phyloP scores from a whole-genome alignment of 2,329 filamentous ascomycete genomes.

The Pyricularia grisea region DNA sequence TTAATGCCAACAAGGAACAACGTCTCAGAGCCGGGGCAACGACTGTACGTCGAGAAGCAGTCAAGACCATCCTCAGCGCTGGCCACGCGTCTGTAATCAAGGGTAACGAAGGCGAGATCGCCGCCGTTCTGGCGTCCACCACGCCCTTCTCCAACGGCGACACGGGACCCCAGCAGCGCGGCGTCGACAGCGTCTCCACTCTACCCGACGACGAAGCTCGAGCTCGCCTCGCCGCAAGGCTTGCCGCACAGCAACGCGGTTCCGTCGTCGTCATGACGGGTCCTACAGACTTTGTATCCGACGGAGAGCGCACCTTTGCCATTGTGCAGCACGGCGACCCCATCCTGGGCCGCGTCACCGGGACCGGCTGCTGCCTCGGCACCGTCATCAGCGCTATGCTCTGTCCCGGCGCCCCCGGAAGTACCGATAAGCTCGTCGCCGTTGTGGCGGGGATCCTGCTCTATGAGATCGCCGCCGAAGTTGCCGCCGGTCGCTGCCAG shows the following conservation, averaged over 20 bases:
- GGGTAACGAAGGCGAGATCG: slow-evolving; percentile 85
- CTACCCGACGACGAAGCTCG: slow-evolving; percentile 36
- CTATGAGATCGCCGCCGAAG: slow-evolving; percentile 67
- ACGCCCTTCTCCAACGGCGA: slow-evolving; percentile 10
- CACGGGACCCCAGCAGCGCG: slow-evolving; percentile 52
- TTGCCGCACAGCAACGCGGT: slow-evolving; percentile 60
- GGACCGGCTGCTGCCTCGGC: slow-evolving; percentile 77
- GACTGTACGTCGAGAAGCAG: slow-evolving; percentile 57
- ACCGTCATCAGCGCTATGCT: slow-evolving; percentile 71
- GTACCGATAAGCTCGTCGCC: slow-evolving; percentile 56
- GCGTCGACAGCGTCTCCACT: slow-evolving; percentile 66
- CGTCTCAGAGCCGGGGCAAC: slow-evolving; percentile 63
- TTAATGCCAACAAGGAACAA: not conserved
- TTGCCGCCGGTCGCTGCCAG: slow-evolving; percentile 56
- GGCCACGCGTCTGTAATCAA: slow-evolving; percentile 87
- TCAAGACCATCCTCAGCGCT: slow-evolving; percentile 58
- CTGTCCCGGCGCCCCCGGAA: not conserved
- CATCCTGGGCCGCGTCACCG: slow-evolving; percentile 61
- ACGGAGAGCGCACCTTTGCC: slow-evolving; percentile 58
- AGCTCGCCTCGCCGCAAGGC: slow-evolving; percentile 49
- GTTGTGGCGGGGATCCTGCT: slow-evolving; percentile 64
- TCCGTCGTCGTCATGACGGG: slow-evolving; percentile 74
- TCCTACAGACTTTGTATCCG: slow-evolving; percentile 64
- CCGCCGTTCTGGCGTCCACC: slow-evolving; percentile 44
- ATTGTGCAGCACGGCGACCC: slow-evolving; percentile 66